phyloP scores from a whole-genome alignment of 768 basidiomycete genomes.

The Russula lepida region DNA sequence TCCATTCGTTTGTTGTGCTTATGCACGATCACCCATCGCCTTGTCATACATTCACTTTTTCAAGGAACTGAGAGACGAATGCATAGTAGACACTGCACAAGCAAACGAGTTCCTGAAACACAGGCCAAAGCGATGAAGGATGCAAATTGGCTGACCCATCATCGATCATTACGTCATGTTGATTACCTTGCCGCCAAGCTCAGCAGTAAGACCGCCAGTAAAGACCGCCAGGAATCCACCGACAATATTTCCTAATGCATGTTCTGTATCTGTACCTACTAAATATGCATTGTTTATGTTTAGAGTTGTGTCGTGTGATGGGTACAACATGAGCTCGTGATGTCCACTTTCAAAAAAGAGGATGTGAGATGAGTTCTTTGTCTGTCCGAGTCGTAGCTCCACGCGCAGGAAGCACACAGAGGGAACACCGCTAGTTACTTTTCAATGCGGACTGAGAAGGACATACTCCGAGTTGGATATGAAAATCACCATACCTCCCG shows the following conservation, averaged over 20 bases:
- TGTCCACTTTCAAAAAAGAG: slow-evolving; percentile 71
- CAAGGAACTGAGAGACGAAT: slow-evolving; percentile 54
- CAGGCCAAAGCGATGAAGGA: slow-evolving; percentile 84
- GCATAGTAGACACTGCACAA: slow-evolving; percentile 66
- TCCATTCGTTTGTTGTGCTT: not conserved
- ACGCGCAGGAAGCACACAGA: slow-evolving; percentile 66
- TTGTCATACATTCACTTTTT: slow-evolving; percentile 53
- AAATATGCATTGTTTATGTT: not conserved
- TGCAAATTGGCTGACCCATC: slow-evolving; percentile 60
- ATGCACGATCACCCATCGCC: slow-evolving; percentile 69
- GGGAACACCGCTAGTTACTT: slow-evolving; percentile 73
- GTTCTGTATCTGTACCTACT: slow-evolving; percentile 75
- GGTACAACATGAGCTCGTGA: slow-evolving; percentile 39
- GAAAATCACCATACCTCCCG: slow-evolving; percentile 45
- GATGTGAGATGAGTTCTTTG: slow-evolving; percentile 54
- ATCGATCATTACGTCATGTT: not conserved
- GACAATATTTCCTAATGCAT: slow-evolving; percentile 61
- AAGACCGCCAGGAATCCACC: slow-evolving; percentile 65
- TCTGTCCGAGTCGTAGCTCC: slow-evolving; percentile 61
- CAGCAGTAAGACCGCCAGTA: no score
- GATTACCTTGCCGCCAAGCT: slow-evolving; percentile 74
- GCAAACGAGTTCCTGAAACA: slow-evolving; percentile 78
- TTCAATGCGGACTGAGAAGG: not conserved
- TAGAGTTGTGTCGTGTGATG: not conserved
- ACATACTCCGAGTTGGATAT: not conserved